Percentiles rank a stretch among this genome's conserved stretches.
phyloP scores from a whole-genome alignment of 176 grass and related monocot species.

The Chloris gayana region DNA sequence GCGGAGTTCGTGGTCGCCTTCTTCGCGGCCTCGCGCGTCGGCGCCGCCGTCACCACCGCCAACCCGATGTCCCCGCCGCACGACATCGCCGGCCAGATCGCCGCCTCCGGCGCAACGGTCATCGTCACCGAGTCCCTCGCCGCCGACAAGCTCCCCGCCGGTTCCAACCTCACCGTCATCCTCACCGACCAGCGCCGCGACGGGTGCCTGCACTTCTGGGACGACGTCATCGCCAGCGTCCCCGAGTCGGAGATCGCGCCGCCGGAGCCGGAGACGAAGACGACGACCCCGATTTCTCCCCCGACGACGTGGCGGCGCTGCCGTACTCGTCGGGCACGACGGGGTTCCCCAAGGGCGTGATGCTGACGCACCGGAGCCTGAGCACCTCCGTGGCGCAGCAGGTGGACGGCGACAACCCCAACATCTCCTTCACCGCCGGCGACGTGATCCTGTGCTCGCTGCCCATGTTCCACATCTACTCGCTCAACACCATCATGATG shows the following conservation, averaged over 20 bases:
- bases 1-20: constrained; percentile 65
- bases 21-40: constrained; percentile 55
- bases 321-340: constrained; percentile 90
- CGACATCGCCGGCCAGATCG: constrained; percentile 58
- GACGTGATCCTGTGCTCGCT: constrained; percentile 81
- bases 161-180: constrained; percentile 19
- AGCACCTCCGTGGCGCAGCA: constrained; percentile 80
- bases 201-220: constrained; percentile 44
- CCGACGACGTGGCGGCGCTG: constrained; percentile 66
- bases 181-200: constrained; percentile 44
- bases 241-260: neutral
- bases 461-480: constrained; percentile 88
- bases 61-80: constrained; percentile 66
- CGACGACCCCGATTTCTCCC: constrained; percentile 20
- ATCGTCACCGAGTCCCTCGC: constrained; percentile 66
- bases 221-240: constrained; percentile 40
- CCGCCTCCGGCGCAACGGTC: constrained; percentile 48
- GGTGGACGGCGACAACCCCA: constrained; percentile 82
- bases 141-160: constrained; percentile 40
- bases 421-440: constrained; percentile 47
- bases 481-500: constrained; percentile 68
- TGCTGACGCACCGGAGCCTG: constrained; percentile 77
- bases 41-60: constrained; percentile 68
- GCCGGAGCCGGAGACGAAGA: neutral
- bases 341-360: constrained; percentile 77